Conservation (phyloP, 2,329 filamentous ascomycete species). For the Ophiobolus disseminans region DNA sequence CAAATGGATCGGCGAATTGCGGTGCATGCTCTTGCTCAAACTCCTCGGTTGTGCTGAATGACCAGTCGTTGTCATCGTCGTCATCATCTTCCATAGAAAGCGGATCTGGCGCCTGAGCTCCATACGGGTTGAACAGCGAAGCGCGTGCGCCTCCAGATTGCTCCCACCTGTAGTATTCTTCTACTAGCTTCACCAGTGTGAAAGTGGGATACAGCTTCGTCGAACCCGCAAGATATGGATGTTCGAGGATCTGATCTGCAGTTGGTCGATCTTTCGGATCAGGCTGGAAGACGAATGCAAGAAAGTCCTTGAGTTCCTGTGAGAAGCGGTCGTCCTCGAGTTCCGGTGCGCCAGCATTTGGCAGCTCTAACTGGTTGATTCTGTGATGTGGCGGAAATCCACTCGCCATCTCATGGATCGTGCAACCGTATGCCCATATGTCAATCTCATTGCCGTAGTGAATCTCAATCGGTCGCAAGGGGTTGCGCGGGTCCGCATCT, state of each 20-base stretch:
- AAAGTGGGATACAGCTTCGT: conserved; percentile 68
- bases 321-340: conserved; percentile 77
- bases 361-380: conserved; percentile 35
- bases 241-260: conserved; percentile 72
- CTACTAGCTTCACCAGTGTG: conserved; percentile 69
- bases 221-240: conserved; percentile 72
- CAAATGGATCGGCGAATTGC: conserved; percentile 56
- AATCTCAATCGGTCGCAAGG: conserved; percentile 58
- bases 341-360: conserved; percentile 64
- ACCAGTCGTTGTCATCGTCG: conserved; percentile 64
- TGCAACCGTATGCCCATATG: conserved; percentile 85
- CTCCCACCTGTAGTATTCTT: conserved; percentile 78
- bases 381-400: conserved; percentile 74
- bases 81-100: conserved; percentile 40
- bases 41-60: conserved; percentile 68
- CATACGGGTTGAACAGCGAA: conserved; percentile 67
- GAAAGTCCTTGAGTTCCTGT: conserved; percentile 69
- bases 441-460: conserved; percentile 64
- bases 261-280: conserved; percentile 72
- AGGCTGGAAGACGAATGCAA: conserved; percentile 75
- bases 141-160: conserved; percentile 73
- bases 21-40: conserved; percentile 58
- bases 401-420: conserved; percentile 81
- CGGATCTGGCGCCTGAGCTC: conserved; percentile 63
- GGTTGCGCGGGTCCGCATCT: conserved; percentile 64